Evolutionary conservation across 108 stramenopile species (phyloP).

Genomic region (Pseudonitzschia multiseries): DNA sequence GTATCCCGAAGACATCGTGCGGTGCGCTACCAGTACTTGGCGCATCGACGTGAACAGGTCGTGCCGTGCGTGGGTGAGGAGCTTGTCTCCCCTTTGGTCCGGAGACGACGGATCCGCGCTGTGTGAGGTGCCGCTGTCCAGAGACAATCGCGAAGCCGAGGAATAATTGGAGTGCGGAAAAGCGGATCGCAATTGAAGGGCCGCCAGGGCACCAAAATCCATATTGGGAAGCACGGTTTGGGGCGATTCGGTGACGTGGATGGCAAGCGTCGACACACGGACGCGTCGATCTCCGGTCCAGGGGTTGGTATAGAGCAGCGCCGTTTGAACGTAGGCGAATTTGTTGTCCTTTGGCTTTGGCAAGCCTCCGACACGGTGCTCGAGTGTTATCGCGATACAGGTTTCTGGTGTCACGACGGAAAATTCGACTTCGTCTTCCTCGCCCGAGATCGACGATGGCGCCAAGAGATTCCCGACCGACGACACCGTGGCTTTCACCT

Average conservation of each 20-base stretch:
- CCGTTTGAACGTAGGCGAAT: slow-evolving; percentile 76
- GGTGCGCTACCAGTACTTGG: slow-evolving; percentile 72
- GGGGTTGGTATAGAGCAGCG: slow-evolving; percentile 70
- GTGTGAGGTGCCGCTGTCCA: not conserved
- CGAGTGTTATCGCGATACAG: slow-evolving; percentile 62
- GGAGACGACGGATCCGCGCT: not conserved
- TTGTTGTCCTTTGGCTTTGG: slow-evolving; percentile 25
- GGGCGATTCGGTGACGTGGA: slow-evolving; percentile 40
- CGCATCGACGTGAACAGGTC: slow-evolving; percentile 49
- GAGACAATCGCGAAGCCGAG: not conserved
- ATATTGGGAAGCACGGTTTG: slow-evolving; percentile 53
- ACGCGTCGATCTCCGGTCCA: slow-evolving; percentile 68
- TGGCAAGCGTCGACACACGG: slow-evolving; percentile 80
- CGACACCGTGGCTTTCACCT: slow-evolving; percentile 52
- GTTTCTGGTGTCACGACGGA: slow-evolving; percentile 59
- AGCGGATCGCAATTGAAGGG: slow-evolving; percentile 47
- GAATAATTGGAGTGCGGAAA: slow-evolving; percentile 15
- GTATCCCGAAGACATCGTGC: slow-evolving; percentile 34
- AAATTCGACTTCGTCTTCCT: slow-evolving; percentile 69
- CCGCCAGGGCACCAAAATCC: slow-evolving; percentile 61
- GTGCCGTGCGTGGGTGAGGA: slow-evolving; percentile 42
- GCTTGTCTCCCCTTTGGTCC: slow-evolving; percentile 1
- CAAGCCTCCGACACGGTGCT: slow-evolving; percentile 77
- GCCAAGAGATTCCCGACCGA: slow-evolving; percentile 56
- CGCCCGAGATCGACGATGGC: slow-evolving; percentile 22